A percentile compares a stretch with the other conserved stretches of the same genome.
These are phyloP conservation scores for Nothopassalora personata DNA, from an alignment of 2,329 filamentous ascomycete genomes.

Conservation along the genomic window DNA sequence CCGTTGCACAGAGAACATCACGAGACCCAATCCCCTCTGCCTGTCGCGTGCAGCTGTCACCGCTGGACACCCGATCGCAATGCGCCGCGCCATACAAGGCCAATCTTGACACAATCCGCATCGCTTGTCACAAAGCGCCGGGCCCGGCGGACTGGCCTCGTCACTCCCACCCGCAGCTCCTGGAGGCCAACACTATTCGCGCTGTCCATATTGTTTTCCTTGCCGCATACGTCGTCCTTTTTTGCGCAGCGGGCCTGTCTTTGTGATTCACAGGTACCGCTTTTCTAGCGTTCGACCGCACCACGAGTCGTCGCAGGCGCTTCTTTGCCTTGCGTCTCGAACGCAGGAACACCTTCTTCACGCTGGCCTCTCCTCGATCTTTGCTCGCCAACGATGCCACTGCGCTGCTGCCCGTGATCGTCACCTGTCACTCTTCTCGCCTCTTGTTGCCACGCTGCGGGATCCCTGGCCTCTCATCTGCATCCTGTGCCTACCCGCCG, in stretches of 20 bases:
- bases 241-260: neutral
- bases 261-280: neutral
- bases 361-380: neutral
- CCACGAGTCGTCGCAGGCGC: neutral
- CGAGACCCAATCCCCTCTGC: neutral
- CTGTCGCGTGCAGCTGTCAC: slow-evolving; percentile 10
- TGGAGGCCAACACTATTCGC: neutral
- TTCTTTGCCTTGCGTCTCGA: slow-evolving; percentile 1
- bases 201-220: neutral
- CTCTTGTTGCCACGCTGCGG: slow-evolving; percentile 12
- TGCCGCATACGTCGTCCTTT: neutral
- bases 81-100: neutral
- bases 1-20: slow-evolving; percentile 8
- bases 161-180: slow-evolving; percentile 1
- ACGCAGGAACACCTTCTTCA: slow-evolving; percentile 1
- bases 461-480: slow-evolving; percentile 11
- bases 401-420: slow-evolving; percentile 5
- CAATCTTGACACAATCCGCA: neutral
- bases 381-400: slow-evolving; percentile 7
- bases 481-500: slow-evolving; percentile 14
- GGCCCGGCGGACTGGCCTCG: neutral
- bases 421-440: slow-evolving; percentile 12
- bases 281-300: slow-evolving; percentile 4
- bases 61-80: neutral
- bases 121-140: neutral